phyloP scores from a whole-genome alignment of 164 flowering plant genomes.

The Nelumbo lutea region DNA sequence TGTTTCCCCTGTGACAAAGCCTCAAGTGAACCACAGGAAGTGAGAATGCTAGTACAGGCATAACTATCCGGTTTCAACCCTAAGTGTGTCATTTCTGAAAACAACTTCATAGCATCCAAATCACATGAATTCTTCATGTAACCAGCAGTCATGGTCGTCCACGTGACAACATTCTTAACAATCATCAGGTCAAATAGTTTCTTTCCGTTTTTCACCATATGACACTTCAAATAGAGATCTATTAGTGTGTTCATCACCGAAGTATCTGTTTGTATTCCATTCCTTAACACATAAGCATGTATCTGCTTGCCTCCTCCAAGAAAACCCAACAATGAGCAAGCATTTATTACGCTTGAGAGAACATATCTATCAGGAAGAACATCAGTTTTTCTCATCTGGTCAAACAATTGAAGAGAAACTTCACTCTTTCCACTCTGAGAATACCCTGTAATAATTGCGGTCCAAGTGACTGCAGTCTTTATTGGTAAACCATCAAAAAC shows the following conservation, averaged over 20 bases:
- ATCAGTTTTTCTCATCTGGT: conserved; percentile 35
- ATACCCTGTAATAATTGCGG: conserved; percentile 57
- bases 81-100: conserved; percentile 39
- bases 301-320: conserved; percentile 61
- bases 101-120: conserved; percentile 47
- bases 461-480: conserved; percentile 58
- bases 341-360: conserved; percentile 52
- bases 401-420: conserved; percentile 43
- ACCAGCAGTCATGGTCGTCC: conserved; percentile 78
- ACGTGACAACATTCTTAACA: conserved; percentile 47
- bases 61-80: conserved; percentile 56
- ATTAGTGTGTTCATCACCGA: conserved; percentile 54
- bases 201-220: conserved; percentile 29
- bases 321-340: conserved; percentile 48
- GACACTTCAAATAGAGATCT: conserved; percentile 56
- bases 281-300: conserved; percentile 56
- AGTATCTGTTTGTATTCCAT: conserved; percentile 39
- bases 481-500: conserved; percentile 42
- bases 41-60: conserved; percentile 64
- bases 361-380: conserved; percentile 53
- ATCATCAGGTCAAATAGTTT: conserved; percentile 46
- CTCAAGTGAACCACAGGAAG: conserved; percentile 61
- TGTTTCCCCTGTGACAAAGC: conserved; percentile 53
- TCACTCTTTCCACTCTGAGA: conserved; percentile 45
- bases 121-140: conserved; percentile 65